Conservation (phyloP, 306 rosid species). For the Carpinus viminea region DNA sequence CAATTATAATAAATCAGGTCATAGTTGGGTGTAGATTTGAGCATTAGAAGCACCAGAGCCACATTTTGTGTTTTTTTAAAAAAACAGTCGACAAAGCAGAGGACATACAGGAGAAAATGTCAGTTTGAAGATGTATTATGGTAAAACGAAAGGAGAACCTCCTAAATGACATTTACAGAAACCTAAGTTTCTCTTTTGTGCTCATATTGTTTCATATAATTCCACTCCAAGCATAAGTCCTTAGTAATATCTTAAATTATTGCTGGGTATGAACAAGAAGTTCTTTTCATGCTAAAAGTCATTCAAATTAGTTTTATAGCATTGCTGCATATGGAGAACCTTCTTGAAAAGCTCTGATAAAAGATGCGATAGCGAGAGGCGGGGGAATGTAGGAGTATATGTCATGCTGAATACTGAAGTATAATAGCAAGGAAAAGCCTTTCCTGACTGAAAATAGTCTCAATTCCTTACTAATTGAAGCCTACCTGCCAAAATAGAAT, state of each 20-base stretch:
- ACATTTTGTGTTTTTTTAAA: background rate
- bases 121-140: background rate
- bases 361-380: background rate
- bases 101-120: background rate
- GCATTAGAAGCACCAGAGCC: background rate
- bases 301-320: background rate
- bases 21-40: background rate
- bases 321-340: background rate
- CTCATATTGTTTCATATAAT: background rate
- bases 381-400: background rate
- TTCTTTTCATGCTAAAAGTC: background rate
- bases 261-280: background rate
- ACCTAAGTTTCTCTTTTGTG: background rate
- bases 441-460: slow-evolving; percentile 7
- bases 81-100: background rate
- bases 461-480: slow-evolving; percentile 21
- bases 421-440: slow-evolving; percentile 13
- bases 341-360: background rate
- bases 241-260: background rate
- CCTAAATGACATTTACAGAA: background rate
- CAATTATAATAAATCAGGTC: background rate
- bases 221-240: no score
- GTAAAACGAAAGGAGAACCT: background rate
- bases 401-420: background rate
- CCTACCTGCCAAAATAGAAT: slow-evolving; percentile 98